Evolutionary conservation across 805 yeast genomes (phyloP).

Genomic region (Torulaspora delbrueckii): DNA sequence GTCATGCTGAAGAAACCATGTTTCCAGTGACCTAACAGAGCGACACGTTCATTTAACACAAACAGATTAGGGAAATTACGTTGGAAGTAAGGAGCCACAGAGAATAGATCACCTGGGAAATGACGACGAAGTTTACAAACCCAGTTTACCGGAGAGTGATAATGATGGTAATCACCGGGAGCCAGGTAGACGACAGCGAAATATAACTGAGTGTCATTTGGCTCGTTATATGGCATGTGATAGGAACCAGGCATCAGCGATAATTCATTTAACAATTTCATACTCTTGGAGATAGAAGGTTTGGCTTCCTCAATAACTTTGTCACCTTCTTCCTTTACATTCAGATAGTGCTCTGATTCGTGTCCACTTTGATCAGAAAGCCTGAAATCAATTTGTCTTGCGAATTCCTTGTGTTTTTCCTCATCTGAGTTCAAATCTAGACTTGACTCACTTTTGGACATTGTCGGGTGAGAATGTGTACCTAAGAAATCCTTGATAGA

Average conservation of each 20-base stretch:
- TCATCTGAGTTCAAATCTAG: slow-evolving; percentile 38
- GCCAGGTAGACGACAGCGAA: slow-evolving; percentile 92
- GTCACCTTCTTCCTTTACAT: slow-evolving; percentile 65
- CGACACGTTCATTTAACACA: slow-evolving; percentile 90
- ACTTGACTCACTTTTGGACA: slow-evolving; percentile 29
- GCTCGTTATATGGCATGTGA: slow-evolving; percentile 19
- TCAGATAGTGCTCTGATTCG: slow-evolving; percentile 31
- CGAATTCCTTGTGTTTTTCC: slow-evolving; percentile 61
- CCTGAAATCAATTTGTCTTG: slow-evolving; percentile 67
- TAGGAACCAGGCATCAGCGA: slow-evolving; percentile 21
- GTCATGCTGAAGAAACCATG: slow-evolving; percentile 98
- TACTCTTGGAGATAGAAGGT: slow-evolving; percentile 32
- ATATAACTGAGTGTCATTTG: slow-evolving; percentile 55
- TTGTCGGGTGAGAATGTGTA: slow-evolving; percentile 35
- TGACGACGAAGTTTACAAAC: slow-evolving; percentile 90
- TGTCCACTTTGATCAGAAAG: slow-evolving; percentile 6
- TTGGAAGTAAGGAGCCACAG: slow-evolving; percentile 97
- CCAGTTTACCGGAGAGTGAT: slow-evolving; percentile 96
- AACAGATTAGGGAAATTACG: slow-evolving; percentile 79
- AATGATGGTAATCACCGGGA: slow-evolving; percentile 97
- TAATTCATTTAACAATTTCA: slow-evolving; percentile 38
- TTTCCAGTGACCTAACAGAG: slow-evolving; percentile 92
- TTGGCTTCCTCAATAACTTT: slow-evolving; percentile 41
- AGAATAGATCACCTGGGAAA: slow-evolving; percentile 90
- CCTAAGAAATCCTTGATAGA: slow-evolving; percentile 87